phyloP scores from a whole-genome alignment of 2,329 filamentous ascomycete species.

The Tolypocladium tundrense region DNA sequence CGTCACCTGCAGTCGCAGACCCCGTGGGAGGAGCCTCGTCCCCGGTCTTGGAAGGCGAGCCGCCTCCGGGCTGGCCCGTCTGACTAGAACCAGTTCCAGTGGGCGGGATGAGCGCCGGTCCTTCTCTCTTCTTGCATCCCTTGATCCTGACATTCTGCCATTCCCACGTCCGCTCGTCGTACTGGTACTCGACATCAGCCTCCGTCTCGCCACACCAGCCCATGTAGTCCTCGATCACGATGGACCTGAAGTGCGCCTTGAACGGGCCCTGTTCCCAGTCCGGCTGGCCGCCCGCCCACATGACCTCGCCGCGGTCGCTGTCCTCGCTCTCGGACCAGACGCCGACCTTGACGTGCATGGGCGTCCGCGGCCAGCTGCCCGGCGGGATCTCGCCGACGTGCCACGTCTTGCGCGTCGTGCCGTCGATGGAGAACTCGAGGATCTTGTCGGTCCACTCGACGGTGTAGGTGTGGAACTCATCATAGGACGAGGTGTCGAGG shows the following conservation, averaged over 20 bases:
- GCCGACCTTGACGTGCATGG: conserved; percentile 56
- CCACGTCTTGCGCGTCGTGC: conserved; percentile 19
- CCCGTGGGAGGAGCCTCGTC: conserved; percentile 1
- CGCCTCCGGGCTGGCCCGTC: not conserved
- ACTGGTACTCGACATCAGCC: conserved; percentile 15
- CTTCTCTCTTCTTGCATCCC: conserved; percentile 11
- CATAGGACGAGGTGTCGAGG: conserved; percentile 27
- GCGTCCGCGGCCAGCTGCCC: conserved; percentile 55
- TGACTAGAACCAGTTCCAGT: not conserved
- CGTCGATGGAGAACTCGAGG: conserved; percentile 51
- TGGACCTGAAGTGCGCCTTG: conserved; percentile 12
- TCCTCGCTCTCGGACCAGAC: conserved; percentile 42
- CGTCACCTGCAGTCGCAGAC: not conserved
- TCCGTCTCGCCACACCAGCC: conserved; percentile 15
- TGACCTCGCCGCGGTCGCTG: conserved; percentile 46
- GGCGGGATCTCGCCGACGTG: conserved; percentile 35
- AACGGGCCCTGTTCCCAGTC: conserved; percentile 18
- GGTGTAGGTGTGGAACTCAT: conserved; percentile 51
- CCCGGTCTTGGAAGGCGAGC: not conserved
- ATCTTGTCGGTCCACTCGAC: conserved; percentile 54
- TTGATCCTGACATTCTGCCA: conserved; percentile 19
- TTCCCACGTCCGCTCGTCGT: conserved; percentile 13
- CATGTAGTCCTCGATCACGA: conserved; percentile 19
- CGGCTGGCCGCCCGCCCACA: conserved; percentile 54
- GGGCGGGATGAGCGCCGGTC: not conserved